Evolutionary conservation across 495 filamentous ascomycete species (phyloP).

Genomic region (Pseudevernia furfuracea): DNA sequence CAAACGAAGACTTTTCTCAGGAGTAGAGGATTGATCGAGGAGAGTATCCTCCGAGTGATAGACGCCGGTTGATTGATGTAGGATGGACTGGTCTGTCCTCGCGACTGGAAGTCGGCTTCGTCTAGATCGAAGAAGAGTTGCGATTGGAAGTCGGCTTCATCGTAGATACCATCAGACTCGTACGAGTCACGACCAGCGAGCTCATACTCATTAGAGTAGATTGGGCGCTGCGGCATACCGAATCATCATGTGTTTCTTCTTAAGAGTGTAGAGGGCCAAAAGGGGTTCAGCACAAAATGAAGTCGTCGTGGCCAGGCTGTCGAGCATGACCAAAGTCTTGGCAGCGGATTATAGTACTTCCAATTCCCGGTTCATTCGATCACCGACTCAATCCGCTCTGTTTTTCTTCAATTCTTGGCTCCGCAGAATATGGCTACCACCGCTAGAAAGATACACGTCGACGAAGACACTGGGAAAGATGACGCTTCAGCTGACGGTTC

Average conservation of each 20-base stretch:
- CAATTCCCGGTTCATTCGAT: constrained; percentile 1
- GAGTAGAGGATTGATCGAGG: constrained; percentile 28
- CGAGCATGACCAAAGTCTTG: neutral
- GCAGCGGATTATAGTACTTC: constrained; percentile 1
- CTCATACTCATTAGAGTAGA: constrained; percentile 43
- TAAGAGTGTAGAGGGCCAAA: neutral
- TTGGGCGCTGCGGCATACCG: constrained; percentile 38
- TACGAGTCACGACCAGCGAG: constrained; percentile 38
- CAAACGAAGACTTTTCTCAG: constrained; percentile 5
- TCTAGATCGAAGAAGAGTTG: constrained; percentile 37
- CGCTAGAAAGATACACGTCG: constrained; percentile 58
- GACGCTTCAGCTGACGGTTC: constrained; percentile 58
- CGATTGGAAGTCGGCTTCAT: constrained; percentile 14
- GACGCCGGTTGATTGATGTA: constrained; percentile 24
- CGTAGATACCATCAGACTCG: constrained; percentile 40
- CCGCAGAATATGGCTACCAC: constrained; percentile 18
- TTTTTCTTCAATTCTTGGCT: constrained; percentile 5
- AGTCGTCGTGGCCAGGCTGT: neutral
- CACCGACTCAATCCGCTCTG: neutral
- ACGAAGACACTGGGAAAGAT: constrained; percentile 71
- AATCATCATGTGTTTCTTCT: constrained; percentile 3
- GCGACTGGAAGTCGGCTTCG: constrained; percentile 44
- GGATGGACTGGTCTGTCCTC: constrained; percentile 31
- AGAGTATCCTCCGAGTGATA: constrained; percentile 22
- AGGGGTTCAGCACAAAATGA: neutral